These are phyloP conservation scores for Ganoderma meredithae DNA, from an alignment of 1,284 basidiomycete genomes.

Conservation along the genomic window DNA sequence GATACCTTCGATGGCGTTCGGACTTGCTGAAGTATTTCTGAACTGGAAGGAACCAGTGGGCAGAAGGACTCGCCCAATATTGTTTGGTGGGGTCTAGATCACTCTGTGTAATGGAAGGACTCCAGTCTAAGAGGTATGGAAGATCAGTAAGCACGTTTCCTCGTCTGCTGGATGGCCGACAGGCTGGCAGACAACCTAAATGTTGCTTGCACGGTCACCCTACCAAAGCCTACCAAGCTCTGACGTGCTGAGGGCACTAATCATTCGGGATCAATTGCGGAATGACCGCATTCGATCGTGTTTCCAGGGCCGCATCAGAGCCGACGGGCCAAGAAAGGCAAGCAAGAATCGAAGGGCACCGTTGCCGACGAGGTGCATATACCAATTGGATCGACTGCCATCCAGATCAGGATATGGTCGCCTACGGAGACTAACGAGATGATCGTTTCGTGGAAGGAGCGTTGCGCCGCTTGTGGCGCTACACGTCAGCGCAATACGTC, in stretches of 20 bases:
- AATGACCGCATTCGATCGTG: conserved; percentile 1
- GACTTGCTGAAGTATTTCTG: neutral
- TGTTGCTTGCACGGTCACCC: neutral
- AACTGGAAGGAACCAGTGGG: neutral
- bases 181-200: neutral
- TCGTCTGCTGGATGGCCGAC: neutral
- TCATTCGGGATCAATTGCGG: neutral
- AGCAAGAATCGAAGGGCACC: conserved; percentile 18
- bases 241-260: neutral
- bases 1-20: neutral
- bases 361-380: conserved; percentile 23
- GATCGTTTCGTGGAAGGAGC: conserved; percentile 23
- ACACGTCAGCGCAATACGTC: conserved; percentile 27
- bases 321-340: conserved; percentile 22
- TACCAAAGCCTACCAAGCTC: neutral
- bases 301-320: conserved; percentile 13
- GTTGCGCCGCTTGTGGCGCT: conserved; percentile 21
- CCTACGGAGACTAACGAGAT: no score
- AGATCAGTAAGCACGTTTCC: neutral
- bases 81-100: neutral
- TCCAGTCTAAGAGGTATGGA: neutral
- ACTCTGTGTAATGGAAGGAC: neutral
- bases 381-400: no score
- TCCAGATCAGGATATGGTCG: no score
- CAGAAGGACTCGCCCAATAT: neutral